Percentiles rank a stretch among this genome's conserved stretches.
These are phyloP conservation scores for Daedaleopsis sinensis DNA, from an alignment of 768 basidiomycete genomes.

Conservation along the genomic window DNA sequence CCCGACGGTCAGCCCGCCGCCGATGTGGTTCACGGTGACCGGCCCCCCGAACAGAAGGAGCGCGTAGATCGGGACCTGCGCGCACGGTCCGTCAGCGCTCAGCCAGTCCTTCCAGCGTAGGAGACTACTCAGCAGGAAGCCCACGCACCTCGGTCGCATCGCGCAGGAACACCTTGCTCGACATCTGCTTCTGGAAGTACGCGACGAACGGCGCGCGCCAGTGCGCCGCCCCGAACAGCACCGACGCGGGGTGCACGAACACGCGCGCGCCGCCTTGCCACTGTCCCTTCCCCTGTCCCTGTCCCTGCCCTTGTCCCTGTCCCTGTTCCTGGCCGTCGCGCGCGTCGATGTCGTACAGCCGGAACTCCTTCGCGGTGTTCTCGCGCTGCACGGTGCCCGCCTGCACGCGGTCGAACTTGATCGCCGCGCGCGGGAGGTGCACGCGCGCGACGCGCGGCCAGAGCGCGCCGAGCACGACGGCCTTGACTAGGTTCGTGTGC, in stretches of 20 bases:
- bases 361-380: constrained; percentile 82
- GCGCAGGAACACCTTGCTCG: constrained; percentile 82
- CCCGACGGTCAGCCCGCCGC: constrained; percentile 71
- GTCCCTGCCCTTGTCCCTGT: too few relatives aligned
- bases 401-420: constrained; percentile 85
- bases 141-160: constrained; percentile 81
- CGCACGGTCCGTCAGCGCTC: background rate
- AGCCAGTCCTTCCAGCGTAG: background rate
- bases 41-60: constrained; percentile 83
- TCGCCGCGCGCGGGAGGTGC: constrained; percentile 67
- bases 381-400: constrained; percentile 85
- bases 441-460: constrained; percentile 85
- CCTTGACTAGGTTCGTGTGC: constrained; percentile 79
- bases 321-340: constrained; percentile 50
- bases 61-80: constrained; percentile 84
- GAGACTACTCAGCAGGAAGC: too few relatives aligned
- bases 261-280: constrained; percentile 37
- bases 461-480: constrained; percentile 82
- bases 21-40: constrained; percentile 77
- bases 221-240: constrained; percentile 69
- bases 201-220: constrained; percentile 83
- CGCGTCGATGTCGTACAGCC: constrained; percentile 67
- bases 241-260: constrained; percentile 83
- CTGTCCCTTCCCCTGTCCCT: too few relatives aligned
- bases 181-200: constrained; percentile 83